phyloP scores from a whole-genome alignment of 768 basidiomycete genomes.

The Trametes maxima region DNA sequence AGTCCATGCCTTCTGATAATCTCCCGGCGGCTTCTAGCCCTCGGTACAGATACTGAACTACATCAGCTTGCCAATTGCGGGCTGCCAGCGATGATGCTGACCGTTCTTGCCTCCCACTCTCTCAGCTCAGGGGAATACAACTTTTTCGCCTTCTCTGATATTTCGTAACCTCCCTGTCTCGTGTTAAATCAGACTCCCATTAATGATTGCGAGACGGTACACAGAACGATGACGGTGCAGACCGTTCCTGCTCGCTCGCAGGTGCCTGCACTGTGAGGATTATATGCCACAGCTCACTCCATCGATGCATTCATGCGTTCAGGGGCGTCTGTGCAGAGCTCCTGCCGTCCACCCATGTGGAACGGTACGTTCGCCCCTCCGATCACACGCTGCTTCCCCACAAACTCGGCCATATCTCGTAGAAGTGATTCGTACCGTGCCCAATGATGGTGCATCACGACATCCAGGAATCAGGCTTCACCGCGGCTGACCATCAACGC shows the following conservation, averaged over 20 bases:
- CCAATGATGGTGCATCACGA: too few species aligned
- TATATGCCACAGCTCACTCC: not conserved
- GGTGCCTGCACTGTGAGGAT: not conserved
- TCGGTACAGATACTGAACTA: not conserved
- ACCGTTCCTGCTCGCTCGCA: not conserved
- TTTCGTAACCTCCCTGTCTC: not conserved
- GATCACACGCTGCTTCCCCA: too few species aligned
- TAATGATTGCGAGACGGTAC: not conserved
- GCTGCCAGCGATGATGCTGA: not conserved
- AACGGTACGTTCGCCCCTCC: too few species aligned
- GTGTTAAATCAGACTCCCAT: not conserved
- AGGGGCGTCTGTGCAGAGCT: too few species aligned
- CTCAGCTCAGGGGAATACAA: not conserved
- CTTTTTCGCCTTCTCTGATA: not conserved
- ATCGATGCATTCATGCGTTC: too few species aligned
- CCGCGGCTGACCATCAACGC: too few species aligned
- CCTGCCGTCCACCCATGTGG: too few species aligned
- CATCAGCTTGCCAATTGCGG: not conserved
- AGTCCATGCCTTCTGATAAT: conserved; percentile 12
- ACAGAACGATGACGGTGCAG: not conserved
- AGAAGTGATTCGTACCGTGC: too few species aligned
- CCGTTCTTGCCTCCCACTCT: not conserved
- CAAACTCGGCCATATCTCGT: too few species aligned
- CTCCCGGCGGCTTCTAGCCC: conserved; percentile 12
- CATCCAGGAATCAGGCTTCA: too few species aligned